Evolutionary conservation across 1,284 basidiomycete species (phyloP), one percentile per base, ranked within the genome.

Genomic region (Xerocomus amazonicus): DNA sequence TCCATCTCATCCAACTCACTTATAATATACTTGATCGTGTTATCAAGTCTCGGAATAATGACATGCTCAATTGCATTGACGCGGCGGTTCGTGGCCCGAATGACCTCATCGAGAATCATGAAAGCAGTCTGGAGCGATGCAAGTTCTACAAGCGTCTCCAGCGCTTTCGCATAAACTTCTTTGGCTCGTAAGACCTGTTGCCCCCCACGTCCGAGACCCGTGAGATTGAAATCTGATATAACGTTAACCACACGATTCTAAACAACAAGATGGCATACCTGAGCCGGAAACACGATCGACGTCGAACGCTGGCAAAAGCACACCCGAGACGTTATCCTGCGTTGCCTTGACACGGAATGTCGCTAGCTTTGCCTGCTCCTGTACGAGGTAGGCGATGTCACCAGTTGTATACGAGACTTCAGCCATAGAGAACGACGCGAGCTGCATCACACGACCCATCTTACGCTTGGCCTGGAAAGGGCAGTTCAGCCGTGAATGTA

Each of bases 31-130:
- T 90, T 92, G 76, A 99, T 93, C 6, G 97, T 99, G 70, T 99
- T 98, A 53, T 98, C 96, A 41, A 99, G 74, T 43, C 87, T 80
- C 12, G 97, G 97, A 52, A 99, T 98, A 62, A 99, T 81, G 59
- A 99, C 87, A 68, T 99, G 93, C 67, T 99, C 97, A 61, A 99
- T 97, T 4, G 97, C 97, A 63, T 99, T 99, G 31, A 99, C 97
- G 57, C 97, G 85, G 40, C 97, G 87, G 70, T 98, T 99, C 27
- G 97, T 99, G 39, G 96, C 93, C 47, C 93, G 87, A 66, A 99
- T 99, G 53, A 99, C 97, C 73, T 99, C 97, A 70, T 99, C 97
- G 26, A 99, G 81, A 59, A 99, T 98, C 48, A 91, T 96, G 75
- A 99, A 99, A 6, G 97, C 97, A 0, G 97, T 98, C 75, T 97